Base-by-base conservation (phyloP, 805 yeast species). In the Lachancea waltii region DNA sequence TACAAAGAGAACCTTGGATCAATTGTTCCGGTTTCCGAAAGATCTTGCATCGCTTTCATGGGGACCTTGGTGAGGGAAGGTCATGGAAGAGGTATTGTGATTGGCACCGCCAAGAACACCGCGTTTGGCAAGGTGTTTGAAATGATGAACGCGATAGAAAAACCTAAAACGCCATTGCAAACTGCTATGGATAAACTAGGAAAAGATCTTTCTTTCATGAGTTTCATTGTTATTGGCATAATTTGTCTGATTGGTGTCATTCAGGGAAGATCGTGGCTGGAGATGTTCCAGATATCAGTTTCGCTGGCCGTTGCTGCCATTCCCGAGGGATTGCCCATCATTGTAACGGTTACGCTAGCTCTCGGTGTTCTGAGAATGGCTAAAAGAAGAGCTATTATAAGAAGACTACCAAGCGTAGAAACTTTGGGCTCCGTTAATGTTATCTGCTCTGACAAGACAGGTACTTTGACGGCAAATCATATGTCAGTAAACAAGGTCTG, bases 221-320 rank as follows among this genome's bases (percentile, higher is more conserved):
- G 94, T 63, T 92, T 92, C 65, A 77, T 70, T 18, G 81, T 90
- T 22, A 92, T 92, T 62, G 96, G 95, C 33, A 59, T 83, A n/a
- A 92, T 92, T 55, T 90, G 96, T 52, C 55, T 92, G 16, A 72
- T 92, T 49, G 99, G 98, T 42, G 71, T 92, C 15, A 42, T 85
- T 33, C 95, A 92, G 65, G 97, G 98, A 34, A 81, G 95, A 45
- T 73, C 84, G 7, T 89, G 97, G 96, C 72, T 92, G 41, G 97
- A 92, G 46, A 92, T 94, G 97, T 90, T 92, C 65, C 96, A 90
- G 61, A 87, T 92, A 42, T 85, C 96, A 1, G 99, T 92, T 7
- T 87, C 97, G 1, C 70, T 92, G 45, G 99, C 98, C 3, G 99
- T 92, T 14, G 99, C 99, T 35, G 98, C 98, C 3, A 92, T 92